A percentile compares a stretch with the other conserved stretches of the same genome.
phyloP scores from a whole-genome alignment of 2,329 filamentous ascomycete genomes.

The Fusarium mangiferae region DNA sequence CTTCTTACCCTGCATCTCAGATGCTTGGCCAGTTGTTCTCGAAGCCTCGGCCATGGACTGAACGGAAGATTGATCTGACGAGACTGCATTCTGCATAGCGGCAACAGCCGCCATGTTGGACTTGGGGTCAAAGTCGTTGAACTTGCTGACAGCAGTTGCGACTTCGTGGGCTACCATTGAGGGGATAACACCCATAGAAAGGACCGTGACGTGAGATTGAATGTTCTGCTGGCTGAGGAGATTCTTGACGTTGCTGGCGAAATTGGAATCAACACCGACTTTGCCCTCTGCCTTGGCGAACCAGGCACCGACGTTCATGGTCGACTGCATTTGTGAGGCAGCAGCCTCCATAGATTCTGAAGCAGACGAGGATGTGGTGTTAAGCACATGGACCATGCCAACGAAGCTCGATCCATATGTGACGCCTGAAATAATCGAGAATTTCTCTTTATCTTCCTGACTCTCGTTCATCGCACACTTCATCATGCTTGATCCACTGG shows the following conservation, averaged over 20 bases:
- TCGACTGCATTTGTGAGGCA: not conserved
- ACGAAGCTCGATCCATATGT: constrained; percentile 14
- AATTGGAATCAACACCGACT: constrained; percentile 3
- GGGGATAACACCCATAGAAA: constrained; percentile 9
- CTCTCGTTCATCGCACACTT: not conserved
- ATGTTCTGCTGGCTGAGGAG: constrained; percentile 30
- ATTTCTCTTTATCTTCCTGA: not conserved
- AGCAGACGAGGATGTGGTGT: not conserved
- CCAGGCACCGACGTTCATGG: constrained; percentile 11
- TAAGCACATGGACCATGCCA: constrained; percentile 16
- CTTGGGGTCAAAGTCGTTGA: not conserved
- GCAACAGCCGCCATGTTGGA: not conserved
- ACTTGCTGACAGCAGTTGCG: not conserved
- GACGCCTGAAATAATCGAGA: constrained; percentile 6
- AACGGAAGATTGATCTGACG: not conserved
- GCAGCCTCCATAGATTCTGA: not conserved
- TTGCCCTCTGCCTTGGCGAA: not conserved
- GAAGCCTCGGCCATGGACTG: not conserved
- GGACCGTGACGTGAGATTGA: constrained; percentile 12
- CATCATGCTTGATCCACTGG: not conserved
- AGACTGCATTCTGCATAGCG: constrained; percentile 1
- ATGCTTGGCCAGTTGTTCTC: not conserved
- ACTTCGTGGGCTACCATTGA: not conserved
- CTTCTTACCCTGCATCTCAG: not conserved
- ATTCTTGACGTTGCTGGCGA: constrained; percentile 25